Percentiles rank a stretch among this genome's conserved stretches.
Evolutionary conservation across 2,329 filamentous ascomycete genomes (phyloP).

Genomic region (Penicillium hesseltinei): DNA sequence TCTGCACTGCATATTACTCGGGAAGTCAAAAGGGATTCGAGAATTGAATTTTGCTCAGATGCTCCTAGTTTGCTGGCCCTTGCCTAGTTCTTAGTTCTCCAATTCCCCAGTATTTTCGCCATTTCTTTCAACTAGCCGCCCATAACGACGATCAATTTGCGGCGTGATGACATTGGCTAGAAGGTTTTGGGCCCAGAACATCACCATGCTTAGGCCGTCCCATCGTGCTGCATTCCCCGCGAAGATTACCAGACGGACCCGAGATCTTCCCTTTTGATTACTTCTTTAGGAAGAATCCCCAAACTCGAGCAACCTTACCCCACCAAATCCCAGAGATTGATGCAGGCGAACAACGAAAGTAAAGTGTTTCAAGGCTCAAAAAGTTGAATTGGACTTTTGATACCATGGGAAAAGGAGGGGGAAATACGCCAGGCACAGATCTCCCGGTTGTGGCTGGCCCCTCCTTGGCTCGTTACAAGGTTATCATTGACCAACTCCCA

Average conservation of each 20-base stretch:
- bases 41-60: not conserved
- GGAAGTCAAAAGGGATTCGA: not conserved
- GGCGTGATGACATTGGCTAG: not conserved
- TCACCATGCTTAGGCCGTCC: slow-evolving; percentile 3
- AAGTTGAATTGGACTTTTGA: not conserved
- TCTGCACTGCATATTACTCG: not conserved
- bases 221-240: slow-evolving; percentile 7
- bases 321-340: not conserved
- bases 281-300: slow-evolving; percentile 1
- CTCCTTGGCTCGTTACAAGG: not conserved
- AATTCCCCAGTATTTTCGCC: not conserved
- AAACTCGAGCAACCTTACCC: slow-evolving; percentile 4
- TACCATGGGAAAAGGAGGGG: not conserved
- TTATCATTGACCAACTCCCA: not conserved
- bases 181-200: slow-evolving; percentile 1
- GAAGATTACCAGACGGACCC: not conserved
- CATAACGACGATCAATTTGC: slow-evolving; percentile 7
- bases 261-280: slow-evolving; percentile 1
- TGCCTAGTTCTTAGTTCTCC: not conserved
- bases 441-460: slow-evolving; percentile 7
- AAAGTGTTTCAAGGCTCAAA: not conserved
- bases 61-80: not conserved
- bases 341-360: not conserved
- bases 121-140: slow-evolving; percentile 2
- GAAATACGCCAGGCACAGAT: slow-evolving; percentile 1